These are phyloP conservation scores for Fraxinus cuspidata DNA, from an alignment of 257 asterid species.

Conservation along the genomic window DNA sequence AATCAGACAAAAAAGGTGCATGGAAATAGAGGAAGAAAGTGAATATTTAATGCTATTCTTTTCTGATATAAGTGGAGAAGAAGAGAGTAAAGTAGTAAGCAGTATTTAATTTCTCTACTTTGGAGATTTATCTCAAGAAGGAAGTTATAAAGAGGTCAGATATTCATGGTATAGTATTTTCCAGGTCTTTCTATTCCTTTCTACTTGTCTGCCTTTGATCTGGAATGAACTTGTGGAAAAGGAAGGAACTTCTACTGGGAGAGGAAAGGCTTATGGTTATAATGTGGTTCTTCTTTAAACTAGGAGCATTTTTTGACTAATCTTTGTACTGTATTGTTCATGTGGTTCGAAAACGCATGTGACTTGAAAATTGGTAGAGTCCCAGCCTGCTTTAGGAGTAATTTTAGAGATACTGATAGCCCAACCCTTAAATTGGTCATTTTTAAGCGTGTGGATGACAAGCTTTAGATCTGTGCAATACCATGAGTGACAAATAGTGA, in stretches of 20 bases:
- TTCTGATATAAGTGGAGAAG: not conserved
- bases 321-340: not conserved
- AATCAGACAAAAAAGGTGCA: not conserved
- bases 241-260: not conserved
- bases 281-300: not conserved
- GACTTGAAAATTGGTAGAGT: not conserved
- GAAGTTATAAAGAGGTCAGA: not conserved
- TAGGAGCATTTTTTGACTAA: not conserved
- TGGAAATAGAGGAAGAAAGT: not conserved
- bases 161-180: not conserved
- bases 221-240: not conserved
- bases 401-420: too few relatives aligned
- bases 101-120: not conserved
- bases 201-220: not conserved
- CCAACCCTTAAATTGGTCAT: too few relatives aligned
- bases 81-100: not conserved
- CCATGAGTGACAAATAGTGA: not conserved
- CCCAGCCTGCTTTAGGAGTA: too few relatives aligned
- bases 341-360: not conserved
- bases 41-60: not conserved
- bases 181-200: not conserved
- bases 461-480: not conserved
- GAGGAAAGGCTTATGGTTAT: not conserved
- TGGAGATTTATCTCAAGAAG: not conserved
- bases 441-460: not conserved